Percentiles rank a stretch among this genome's conserved stretches.
Evolutionary conservation across 2,329 filamentous ascomycete genomes (phyloP).

Genomic region (Ustulina deusta): DNA sequence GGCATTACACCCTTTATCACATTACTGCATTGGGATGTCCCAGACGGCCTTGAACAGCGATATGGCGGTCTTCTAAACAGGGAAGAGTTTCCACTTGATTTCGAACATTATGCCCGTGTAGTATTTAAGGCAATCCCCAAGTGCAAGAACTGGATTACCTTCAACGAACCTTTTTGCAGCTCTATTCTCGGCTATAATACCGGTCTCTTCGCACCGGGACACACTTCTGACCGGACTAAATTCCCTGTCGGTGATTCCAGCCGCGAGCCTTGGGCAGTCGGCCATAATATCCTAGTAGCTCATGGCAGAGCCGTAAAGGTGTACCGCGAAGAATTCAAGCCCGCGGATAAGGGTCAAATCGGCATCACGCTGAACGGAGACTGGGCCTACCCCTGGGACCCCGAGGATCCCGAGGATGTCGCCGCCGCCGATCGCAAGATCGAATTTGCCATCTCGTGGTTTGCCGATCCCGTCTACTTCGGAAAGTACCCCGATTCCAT

Average conservation of each 20-base stretch:
- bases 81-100: constrained; percentile 85
- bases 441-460: constrained; percentile 90
- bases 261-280: constrained; percentile 84
- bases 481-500: constrained; percentile 88
- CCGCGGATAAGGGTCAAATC: constrained; percentile 78
- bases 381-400: constrained; percentile 85
- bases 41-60: constrained; percentile 79
- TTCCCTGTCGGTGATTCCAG: constrained; percentile 78
- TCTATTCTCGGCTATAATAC: constrained; percentile 83
- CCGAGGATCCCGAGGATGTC: constrained; percentile 78
- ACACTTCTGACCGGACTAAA: constrained; percentile 79
- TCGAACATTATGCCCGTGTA: constrained; percentile 80
- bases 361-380: constrained; percentile 91
- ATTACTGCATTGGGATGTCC: constrained; percentile 89
- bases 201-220: constrained; percentile 85
- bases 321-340: constrained; percentile 86
- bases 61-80: constrained; percentile 86
- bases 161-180: constrained; percentile 91
- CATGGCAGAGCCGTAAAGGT: constrained; percentile 84
- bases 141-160: constrained; percentile 90
- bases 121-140: constrained; percentile 80
- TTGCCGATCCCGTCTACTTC: constrained; percentile 87
- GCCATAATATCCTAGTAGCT: constrained; percentile 82
- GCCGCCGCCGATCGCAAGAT: constrained; percentile 84
- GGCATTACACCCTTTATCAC: constrained; percentile 86